phyloP scores from a whole-genome alignment of 257 asterid species.

The Solanum rostratum region DNA sequence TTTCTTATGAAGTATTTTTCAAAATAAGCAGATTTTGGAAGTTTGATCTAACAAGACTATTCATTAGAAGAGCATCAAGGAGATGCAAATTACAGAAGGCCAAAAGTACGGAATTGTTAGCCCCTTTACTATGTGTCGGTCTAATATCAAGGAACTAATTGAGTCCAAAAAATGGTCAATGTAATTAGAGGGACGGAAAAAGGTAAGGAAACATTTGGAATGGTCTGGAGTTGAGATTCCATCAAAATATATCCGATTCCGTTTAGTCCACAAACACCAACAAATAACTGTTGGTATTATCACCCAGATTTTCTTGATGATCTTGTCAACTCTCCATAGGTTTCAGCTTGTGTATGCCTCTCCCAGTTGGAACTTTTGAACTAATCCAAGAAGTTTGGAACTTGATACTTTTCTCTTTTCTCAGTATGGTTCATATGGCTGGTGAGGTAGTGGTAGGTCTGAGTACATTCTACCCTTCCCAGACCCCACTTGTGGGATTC shows the following conservation, averaged over 20 bases:
- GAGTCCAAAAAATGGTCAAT: background rate
- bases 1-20: background rate
- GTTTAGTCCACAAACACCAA: background rate
- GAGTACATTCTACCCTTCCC: too few species aligned
- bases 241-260: background rate
- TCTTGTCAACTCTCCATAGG: background rate
- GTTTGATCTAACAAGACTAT: background rate
- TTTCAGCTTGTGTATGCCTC: background rate
- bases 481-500: too few species aligned
- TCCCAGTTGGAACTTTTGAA: background rate
- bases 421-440: background rate
- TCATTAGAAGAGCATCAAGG: background rate
- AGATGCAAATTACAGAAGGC: background rate
- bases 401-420: background rate
- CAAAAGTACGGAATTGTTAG: background rate
- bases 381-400: background rate
- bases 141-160: background rate
- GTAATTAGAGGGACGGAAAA: background rate
- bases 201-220: background rate
- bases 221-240: background rate
- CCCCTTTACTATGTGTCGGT: background rate
- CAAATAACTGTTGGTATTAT: background rate
- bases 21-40: background rate
- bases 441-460: too few species aligned
- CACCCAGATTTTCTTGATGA: background rate